phyloP scores from a whole-genome alignment of 495 filamentous ascomycete genomes.

The Tuber borchii region DNA sequence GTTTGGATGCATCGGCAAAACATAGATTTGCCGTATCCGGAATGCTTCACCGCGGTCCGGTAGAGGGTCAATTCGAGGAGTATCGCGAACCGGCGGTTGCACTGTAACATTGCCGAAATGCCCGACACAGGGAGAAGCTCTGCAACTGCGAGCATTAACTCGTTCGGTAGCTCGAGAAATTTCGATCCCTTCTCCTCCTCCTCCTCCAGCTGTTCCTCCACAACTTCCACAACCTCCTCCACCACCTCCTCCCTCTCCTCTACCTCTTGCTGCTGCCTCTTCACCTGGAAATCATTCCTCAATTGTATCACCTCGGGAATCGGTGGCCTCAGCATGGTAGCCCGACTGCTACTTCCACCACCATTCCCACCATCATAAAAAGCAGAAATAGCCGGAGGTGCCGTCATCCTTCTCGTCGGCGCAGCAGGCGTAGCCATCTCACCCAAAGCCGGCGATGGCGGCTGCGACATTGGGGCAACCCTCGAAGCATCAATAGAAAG shows the following conservation, averaged over 20 bases:
- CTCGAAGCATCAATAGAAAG: neutral
- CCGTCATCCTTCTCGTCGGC: neutral
- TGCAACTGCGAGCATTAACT: neutral
- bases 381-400: neutral
- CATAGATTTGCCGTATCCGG: neutral
- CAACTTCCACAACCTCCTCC: neutral
- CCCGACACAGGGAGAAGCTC: neutral
- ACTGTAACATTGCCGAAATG: neutral
- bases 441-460: neutral
- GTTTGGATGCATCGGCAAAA: slow-evolving; percentile 1
- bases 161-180: neutral
- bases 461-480: neutral
- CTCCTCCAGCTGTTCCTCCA: neutral
- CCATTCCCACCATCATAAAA: neutral
- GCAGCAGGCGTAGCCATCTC: neutral
- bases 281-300: neutral
- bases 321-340: neutral
- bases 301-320: neutral
- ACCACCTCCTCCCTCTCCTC: neutral
- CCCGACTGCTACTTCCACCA: neutral
- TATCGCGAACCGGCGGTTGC: neutral
- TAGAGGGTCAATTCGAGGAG: slow-evolving; percentile 3
- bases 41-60: neutral
- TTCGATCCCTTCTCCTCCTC: neutral
- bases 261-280: neutral